A percentile compares a stretch with the other conserved stretches of the same genome.
These are phyloP conservation scores for Glycyrrhiza uralensis DNA, from an alignment of 306 rosid genomes.

Conservation along the genomic window DNA sequence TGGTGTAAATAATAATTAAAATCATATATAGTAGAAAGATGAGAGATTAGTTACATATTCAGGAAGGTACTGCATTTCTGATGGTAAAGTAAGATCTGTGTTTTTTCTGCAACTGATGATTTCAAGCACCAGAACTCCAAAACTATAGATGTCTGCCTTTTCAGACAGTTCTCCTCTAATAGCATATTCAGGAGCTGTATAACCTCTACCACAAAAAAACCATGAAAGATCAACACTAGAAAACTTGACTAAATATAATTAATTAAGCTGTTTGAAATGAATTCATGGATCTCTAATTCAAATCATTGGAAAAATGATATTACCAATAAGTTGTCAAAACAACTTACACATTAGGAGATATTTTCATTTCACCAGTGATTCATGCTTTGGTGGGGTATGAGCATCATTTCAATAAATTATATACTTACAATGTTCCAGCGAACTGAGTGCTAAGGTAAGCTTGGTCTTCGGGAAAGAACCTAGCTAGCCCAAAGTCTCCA, in stretches of 20 bases:
- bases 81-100: constrained; percentile 68
- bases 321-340: no score
- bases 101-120: constrained; percentile 73
- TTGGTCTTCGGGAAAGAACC: constrained; percentile 95
- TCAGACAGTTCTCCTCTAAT: constrained; percentile 82
- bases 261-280: neutral
- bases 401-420: neutral
- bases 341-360: no score
- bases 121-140: constrained; percentile 93
- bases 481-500: constrained; percentile 90
- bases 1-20: neutral
- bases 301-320: neutral
- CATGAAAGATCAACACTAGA: neutral
- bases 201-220: constrained; percentile 57
- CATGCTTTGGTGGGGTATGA: neutral
- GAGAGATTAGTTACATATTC: constrained; percentile 63
- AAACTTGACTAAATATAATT: neutral
- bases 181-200: constrained; percentile 96
- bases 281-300: neutral
- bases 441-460: constrained; percentile 81
- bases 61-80: constrained; percentile 85
- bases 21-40: neutral
- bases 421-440: constrained; percentile 91
- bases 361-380: no score
- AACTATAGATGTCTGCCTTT: constrained; percentile 88